A percentile compares a stretch with the other conserved stretches of the same genome.
These are phyloP conservation scores for Chytriomyces sp. DNA, from an alignment of 192 early-diverging fungal genomes.

Conservation along the genomic window DNA sequence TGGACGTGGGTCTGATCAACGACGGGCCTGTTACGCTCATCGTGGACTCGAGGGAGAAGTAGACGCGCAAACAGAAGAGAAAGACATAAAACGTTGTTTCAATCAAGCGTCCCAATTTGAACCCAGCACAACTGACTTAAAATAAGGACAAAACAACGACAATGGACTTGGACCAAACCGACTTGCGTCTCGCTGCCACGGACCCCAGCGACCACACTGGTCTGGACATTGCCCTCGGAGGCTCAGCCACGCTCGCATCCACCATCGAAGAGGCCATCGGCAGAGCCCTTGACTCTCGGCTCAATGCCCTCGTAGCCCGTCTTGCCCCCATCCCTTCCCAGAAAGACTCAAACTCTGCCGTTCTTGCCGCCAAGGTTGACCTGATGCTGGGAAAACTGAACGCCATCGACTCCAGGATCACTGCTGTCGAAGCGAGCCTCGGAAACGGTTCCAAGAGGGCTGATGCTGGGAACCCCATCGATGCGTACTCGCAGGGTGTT, in stretches of 20 bases:
- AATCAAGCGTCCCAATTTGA: too few relatives aligned
- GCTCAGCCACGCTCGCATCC: too few relatives aligned
- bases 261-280: background rate
- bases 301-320: background rate
- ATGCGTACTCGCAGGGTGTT: slow-evolving; percentile 4
- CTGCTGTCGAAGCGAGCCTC: slow-evolving; percentile 4
- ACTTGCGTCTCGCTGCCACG: too few relatives aligned
- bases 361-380: slow-evolving; percentile 5
- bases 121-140: too few relatives aligned
- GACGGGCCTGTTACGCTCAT: slow-evolving; percentile 57
- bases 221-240: too few relatives aligned
- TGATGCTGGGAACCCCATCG: background rate
- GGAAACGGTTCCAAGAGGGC: background rate
- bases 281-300: background rate
- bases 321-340: background rate
- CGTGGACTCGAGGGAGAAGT: slow-evolving; percentile 20
- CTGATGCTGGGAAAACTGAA: slow-evolving; percentile 11
- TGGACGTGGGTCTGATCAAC: slow-evolving; percentile 87
- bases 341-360: background rate
- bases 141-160: too few relatives aligned
- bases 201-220: too few relatives aligned
- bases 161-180: too few relatives aligned
- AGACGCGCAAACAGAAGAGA: background rate
- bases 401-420: slow-evolving; percentile 12
- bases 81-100: too few relatives aligned